Evolutionary conservation across 2,329 filamentous ascomycete genomes (phyloP).

Genomic region (Myriosclerotinia scirpicola): DNA sequence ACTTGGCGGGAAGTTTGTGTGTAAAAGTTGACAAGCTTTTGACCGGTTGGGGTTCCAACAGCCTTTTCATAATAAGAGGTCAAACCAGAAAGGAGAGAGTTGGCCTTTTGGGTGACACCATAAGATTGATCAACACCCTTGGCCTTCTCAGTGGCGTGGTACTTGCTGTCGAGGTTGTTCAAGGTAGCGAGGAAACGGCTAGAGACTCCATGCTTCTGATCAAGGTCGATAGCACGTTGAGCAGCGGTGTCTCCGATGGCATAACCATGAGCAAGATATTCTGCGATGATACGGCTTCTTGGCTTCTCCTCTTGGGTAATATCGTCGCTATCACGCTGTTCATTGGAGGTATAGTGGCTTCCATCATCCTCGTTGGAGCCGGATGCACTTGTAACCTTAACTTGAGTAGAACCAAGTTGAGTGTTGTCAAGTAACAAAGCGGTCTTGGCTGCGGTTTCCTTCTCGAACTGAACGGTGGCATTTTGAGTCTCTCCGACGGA

Average conservation of each 20-base stretch:
- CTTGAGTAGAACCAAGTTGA: slow-evolving; percentile 83
- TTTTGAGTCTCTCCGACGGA: slow-evolving; percentile 67
- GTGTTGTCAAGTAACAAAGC: slow-evolving; percentile 97
- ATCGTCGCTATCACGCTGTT: slow-evolving; percentile 62
- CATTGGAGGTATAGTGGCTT: slow-evolving; percentile 54
- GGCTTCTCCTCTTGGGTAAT: slow-evolving; percentile 97
- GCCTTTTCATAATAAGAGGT: slow-evolving; percentile 95
- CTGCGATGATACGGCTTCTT: slow-evolving; percentile 85
- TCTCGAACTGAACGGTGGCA: slow-evolving; percentile 94
- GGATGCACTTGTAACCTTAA: slow-evolving; percentile 68
- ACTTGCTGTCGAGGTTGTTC: slow-evolving; percentile 76
- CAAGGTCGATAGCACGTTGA: slow-evolving; percentile 80
- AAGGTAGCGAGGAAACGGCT: slow-evolving; percentile 76
- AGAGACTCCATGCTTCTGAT: slow-evolving; percentile 85
- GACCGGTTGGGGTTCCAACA: slow-evolving; percentile 78
- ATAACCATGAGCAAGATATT: slow-evolving; percentile 96
- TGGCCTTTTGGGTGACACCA: slow-evolving; percentile 73
- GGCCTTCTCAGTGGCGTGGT: slow-evolving; percentile 84
- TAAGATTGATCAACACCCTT: slow-evolving; percentile 82
- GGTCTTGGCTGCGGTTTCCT: slow-evolving; percentile 94
- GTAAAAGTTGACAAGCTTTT: slow-evolving; percentile 88
- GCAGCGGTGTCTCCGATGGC: slow-evolving; percentile 68
- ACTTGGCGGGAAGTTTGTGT: slow-evolving; percentile 82
- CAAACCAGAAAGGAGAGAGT: slow-evolving; percentile 63
- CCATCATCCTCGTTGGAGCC: slow-evolving; percentile 61